Evolutionary conservation across 2,329 filamentous ascomycete genomes (phyloP).

Genomic region (Colletotrichum neosansevieriae): DNA sequence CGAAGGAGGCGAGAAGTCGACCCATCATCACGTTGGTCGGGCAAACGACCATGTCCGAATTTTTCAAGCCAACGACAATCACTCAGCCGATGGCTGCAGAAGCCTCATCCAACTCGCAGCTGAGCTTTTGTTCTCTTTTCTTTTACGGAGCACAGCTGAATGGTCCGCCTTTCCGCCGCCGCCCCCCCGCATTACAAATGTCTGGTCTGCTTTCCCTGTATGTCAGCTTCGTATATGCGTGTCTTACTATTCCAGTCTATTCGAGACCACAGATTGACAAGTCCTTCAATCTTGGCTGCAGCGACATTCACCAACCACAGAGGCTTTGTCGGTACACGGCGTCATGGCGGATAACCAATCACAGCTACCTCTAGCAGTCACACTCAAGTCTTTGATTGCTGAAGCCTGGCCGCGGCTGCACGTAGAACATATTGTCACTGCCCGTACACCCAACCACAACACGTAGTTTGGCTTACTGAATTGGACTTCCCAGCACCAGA

Average conservation of each 20-base stretch:
- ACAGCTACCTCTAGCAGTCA: too few species aligned
- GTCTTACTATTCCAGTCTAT: not conserved
- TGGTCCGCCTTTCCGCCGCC: not conserved
- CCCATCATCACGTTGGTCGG: not conserved
- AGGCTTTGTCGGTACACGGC: too few species aligned
- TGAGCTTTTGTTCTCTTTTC: too few species aligned
- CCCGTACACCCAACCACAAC: too few species aligned
- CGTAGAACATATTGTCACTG: too few species aligned
- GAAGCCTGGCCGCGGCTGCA: too few species aligned
- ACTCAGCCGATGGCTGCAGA: conserved; percentile 3
- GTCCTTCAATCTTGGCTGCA: not conserved
- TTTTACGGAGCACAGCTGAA: not conserved
- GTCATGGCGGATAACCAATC: too few species aligned
- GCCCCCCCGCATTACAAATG: not conserved
- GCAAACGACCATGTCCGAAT: not conserved
- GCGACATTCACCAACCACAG: not conserved
- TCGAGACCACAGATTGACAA: too few species aligned
- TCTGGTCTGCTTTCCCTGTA: not conserved
- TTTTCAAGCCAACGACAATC: not conserved
- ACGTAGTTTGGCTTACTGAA: too few species aligned
- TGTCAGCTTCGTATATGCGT: conserved; percentile 34
- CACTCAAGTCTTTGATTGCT: too few species aligned
- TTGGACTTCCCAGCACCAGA: too few species aligned
- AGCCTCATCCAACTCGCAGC: not conserved
- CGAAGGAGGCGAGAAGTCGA: not conserved